Percentiles rank a stretch among this genome's conserved stretches.
These are phyloP conservation scores for Leccinum ochraceum DNA, from an alignment of 768 basidiomycete genomes.

Conservation along the genomic window DNA sequence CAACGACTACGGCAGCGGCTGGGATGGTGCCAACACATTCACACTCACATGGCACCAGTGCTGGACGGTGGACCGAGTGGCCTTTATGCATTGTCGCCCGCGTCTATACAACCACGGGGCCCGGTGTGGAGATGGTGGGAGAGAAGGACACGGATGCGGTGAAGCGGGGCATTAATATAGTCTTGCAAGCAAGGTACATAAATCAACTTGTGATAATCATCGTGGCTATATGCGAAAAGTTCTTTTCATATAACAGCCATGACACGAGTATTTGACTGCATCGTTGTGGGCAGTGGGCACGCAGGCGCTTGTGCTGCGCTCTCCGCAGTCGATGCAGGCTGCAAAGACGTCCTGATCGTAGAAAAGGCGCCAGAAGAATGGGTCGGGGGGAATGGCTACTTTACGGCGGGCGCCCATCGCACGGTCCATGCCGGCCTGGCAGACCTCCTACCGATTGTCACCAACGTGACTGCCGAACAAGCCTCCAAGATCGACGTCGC, in stretches of 20 bases:
- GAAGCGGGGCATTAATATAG: no score
- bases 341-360: conserved; percentile 58
- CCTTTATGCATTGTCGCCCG: conserved; percentile 14
- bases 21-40: not conserved
- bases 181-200: no score
- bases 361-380: conserved; percentile 66
- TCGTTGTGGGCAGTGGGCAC: conserved; percentile 67
- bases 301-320: conserved; percentile 68
- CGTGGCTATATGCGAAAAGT: not conserved
- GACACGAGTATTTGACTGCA: conserved; percentile 45
- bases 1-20: conserved; percentile 2
- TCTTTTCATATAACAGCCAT: conserved; percentile 7
- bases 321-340: conserved; percentile 59
- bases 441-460: conserved; percentile 58
- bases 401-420: conserved; percentile 69
- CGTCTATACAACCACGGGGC: not conserved
- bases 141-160: no score
- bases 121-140: no score
- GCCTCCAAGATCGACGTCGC: conserved; percentile 54
- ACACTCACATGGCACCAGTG: no score
- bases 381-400: conserved; percentile 72
- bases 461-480: conserved; percentile 45
- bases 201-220: no score
- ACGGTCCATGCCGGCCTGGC: conserved; percentile 61
- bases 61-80: not conserved